phyloP scores from a whole-genome alignment of 2,329 filamentous ascomycete genomes.

The Epichloe brachyelytri region DNA sequence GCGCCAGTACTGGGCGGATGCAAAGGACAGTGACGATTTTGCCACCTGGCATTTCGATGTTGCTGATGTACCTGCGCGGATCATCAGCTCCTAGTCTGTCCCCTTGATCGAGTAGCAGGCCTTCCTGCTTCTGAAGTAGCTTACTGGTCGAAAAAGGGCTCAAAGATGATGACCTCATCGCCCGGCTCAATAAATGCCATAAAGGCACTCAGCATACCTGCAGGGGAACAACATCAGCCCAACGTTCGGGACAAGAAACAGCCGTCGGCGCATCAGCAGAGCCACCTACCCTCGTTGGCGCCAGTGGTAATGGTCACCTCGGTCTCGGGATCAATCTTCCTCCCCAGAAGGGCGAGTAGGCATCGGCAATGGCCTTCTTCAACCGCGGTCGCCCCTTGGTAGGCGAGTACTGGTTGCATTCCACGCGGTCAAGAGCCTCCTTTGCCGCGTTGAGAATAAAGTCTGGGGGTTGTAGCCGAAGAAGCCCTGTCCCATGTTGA shows the following conservation, averaged over 20 bases:
- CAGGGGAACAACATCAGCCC: not conserved
- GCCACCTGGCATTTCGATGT: constrained; percentile 96
- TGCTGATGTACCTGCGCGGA: constrained; percentile 56
- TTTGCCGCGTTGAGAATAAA: constrained; percentile 92
- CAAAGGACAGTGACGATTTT: constrained; percentile 89
- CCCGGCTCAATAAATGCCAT: constrained; percentile 94
- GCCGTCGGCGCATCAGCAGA: not conserved
- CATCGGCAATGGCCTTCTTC: constrained; percentile 83
- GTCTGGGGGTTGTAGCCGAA: constrained; percentile 89
- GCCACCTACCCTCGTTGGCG: constrained; percentile 53
- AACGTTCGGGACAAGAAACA: not conserved
- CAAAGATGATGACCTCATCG: constrained; percentile 95
- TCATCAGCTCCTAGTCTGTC: not conserved
- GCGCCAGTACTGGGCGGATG: constrained; percentile 75
- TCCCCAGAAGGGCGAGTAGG: constrained; percentile 82
- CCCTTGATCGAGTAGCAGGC: not conserved
- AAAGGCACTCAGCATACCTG: constrained; percentile 82
- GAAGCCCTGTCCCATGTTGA: constrained; percentile 56
- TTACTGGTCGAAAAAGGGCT: constrained; percentile 95
- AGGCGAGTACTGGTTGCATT: constrained; percentile 97
- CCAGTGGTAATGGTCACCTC: constrained; percentile 93
- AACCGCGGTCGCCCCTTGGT: constrained; percentile 86
- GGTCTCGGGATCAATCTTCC: constrained; percentile 70
- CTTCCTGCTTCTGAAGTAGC: constrained; percentile 1
- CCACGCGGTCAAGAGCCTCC: constrained; percentile 73